Percentiles rank a stretch among this genome's conserved stretches.
Evolutionary conservation across 345 rosid genomes (phyloP).

Genomic region (Citrus sp.): DNA sequence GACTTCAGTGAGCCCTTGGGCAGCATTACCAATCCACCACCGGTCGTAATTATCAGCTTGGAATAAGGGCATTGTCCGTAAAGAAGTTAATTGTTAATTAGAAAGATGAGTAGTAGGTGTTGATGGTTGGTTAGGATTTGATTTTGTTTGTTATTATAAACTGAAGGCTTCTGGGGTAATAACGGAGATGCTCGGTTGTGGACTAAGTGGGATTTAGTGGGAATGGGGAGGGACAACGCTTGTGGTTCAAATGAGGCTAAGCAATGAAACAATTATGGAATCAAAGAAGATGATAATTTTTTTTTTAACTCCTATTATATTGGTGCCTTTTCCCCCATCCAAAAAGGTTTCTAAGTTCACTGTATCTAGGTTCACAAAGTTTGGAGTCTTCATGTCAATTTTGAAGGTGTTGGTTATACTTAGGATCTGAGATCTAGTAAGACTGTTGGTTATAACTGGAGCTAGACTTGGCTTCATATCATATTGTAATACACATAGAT

Average conservation of each 20-base stretch:
- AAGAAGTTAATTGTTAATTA: not conserved
- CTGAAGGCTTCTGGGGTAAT: not conserved
- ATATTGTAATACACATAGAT: not conserved
- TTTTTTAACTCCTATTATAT: not conserved
- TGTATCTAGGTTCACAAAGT: not conserved
- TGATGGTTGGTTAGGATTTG: conserved; percentile 11
- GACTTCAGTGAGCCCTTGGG: conserved; percentile 46
- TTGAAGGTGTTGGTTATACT: not conserved
- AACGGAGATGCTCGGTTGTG: not conserved
- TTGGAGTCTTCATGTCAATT: not conserved
- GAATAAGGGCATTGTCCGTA: not conserved
- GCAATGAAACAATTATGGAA: not conserved
- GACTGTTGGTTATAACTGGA: no score
- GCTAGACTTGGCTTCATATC: no score
- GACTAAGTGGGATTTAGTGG: not conserved
- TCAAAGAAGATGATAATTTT: not conserved
- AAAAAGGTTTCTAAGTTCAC: not conserved
- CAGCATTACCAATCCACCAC: conserved; percentile 35
- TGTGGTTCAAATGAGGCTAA: not conserved
- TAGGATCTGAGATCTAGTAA: no score
- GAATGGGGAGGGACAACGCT: not conserved
- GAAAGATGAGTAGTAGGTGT: not conserved
- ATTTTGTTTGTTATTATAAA: not conserved
- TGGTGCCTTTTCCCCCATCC: not conserved
- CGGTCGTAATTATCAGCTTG: conserved; percentile 12